Evolutionary conservation across 176 grass and related monocot genomes (phyloP).

Genomic region (Musa itinerans): DNA sequence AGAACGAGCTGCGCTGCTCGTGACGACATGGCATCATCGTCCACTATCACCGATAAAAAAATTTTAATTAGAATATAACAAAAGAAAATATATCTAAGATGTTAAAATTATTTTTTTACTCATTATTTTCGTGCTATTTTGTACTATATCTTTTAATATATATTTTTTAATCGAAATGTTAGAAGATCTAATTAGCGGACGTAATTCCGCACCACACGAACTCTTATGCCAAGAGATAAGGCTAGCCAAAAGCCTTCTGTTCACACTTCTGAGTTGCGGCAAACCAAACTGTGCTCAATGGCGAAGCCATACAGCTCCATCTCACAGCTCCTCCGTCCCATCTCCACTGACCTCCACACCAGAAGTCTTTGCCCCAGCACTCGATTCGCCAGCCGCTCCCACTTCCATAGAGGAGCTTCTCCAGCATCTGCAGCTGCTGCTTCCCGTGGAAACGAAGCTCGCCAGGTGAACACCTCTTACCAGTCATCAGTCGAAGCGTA

Average conservation of each 20-base stretch:
- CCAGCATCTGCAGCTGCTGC: background rate
- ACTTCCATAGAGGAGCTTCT: background rate
- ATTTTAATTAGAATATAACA: no score
- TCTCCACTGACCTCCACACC: background rate
- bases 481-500: background rate
- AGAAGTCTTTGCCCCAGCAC: background rate
- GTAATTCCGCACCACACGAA: background rate
- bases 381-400: background rate
- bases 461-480: background rate
- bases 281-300: background rate
- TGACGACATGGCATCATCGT: no score
- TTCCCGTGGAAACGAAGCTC: background rate
- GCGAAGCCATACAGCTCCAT: constrained; percentile 2
- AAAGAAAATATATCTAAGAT: no score
- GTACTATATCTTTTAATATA: no score
- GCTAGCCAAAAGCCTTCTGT: background rate
- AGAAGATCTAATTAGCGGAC: no score
- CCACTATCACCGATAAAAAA: no score
- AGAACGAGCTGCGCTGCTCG: no score
- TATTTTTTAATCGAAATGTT: no score
- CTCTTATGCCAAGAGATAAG: background rate
- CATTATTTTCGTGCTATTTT: no score
- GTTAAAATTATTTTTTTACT: no score
- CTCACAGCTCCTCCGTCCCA: constrained; percentile 3
- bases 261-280: no score